Evolutionary conservation across 495 filamentous ascomycete species (phyloP), one percentile per base, ranked within the genome.

Genomic region (Cairneyella variabilis): DNA sequence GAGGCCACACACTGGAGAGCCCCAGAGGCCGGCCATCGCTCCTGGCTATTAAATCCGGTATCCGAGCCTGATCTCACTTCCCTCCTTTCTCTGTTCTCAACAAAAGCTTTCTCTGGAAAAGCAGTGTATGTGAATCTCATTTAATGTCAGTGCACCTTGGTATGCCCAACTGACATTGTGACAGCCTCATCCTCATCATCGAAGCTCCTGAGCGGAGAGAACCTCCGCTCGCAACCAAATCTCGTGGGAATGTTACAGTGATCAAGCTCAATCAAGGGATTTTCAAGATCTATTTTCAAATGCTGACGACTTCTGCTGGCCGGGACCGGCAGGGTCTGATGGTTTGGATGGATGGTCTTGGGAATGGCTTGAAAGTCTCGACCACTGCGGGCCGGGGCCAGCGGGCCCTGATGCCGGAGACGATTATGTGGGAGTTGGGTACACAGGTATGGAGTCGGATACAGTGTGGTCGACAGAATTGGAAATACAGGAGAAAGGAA

Each of bases 161-260:
- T n/a, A n/a, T n/a, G n/a, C n/a, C n/a, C n/a, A n/a, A n/a, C n/a
- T n/a, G n/a, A n/a, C n/a, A n/a, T n/a, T n/a, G n/a, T n/a, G n/a
- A n/a, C n/a, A n/a, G n/a, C n/a, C n/a, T n/a, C n/a, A n/a, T n/a
- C n/a, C n/a, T n/a, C n/a, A n/a, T n/a, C n/a, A n/a, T n/a, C n/a
- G n/a, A n/a, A 22, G 6, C 26, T 32, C 44, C 44, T 47, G 44
- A 47, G 44, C 25, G 44, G 44, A 47, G 44, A 28, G 14, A 2
- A 4, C 3, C 44, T 47, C 44, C 44, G 44, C 44, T 47, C 44
- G 44, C 25, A 23, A 47, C 44, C 25, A 11, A 3, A 47, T 47
- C 14, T 17, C 2, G 44, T 27, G 44, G 2, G 26, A 47, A 47
- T 47, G 44, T 47, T 32, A 47, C 25, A 47, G 44, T 47, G 44